These are phyloP conservation scores for Leishmania tropica DNA, from an alignment of 208 protist species.

Conservation along the genomic window DNA sequence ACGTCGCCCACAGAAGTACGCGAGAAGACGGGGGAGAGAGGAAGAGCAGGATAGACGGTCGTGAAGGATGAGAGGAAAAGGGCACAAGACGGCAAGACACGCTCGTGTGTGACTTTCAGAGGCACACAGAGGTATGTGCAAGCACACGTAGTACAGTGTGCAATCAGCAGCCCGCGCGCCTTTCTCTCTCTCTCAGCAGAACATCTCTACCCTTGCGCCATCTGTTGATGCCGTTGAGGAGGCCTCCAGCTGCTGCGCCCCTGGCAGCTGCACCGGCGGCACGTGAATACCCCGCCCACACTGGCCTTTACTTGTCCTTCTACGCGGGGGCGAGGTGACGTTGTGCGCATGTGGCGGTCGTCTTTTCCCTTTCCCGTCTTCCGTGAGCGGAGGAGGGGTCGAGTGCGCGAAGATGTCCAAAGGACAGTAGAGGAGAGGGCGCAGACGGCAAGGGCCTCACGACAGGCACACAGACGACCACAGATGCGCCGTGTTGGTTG, in stretches of 20 bases:
- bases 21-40: not conserved
- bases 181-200: not conserved
- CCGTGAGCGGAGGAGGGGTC: not conserved
- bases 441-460: not conserved
- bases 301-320: not conserved
- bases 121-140: not conserved
- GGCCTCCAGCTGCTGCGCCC: not conserved
- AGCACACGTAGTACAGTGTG: not conserved
- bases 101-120: not conserved
- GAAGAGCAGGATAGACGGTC: not conserved
- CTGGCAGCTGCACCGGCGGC: not conserved
- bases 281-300: not conserved
- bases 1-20: not conserved
- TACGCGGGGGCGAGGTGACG: not conserved
- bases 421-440: not conserved
- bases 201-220: not conserved
- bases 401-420: not conserved
- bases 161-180: not conserved
- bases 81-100: not conserved
- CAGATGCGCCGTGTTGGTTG: not conserved
- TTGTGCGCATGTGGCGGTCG: not conserved
- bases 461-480: not conserved
- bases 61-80: not conserved
- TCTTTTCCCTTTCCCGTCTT: not conserved
- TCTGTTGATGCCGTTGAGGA: not conserved